These are phyloP conservation scores for Colletotrichum liaoningense DNA, from an alignment of 2,329 filamentous ascomycete genomes.

Conservation along the genomic window DNA sequence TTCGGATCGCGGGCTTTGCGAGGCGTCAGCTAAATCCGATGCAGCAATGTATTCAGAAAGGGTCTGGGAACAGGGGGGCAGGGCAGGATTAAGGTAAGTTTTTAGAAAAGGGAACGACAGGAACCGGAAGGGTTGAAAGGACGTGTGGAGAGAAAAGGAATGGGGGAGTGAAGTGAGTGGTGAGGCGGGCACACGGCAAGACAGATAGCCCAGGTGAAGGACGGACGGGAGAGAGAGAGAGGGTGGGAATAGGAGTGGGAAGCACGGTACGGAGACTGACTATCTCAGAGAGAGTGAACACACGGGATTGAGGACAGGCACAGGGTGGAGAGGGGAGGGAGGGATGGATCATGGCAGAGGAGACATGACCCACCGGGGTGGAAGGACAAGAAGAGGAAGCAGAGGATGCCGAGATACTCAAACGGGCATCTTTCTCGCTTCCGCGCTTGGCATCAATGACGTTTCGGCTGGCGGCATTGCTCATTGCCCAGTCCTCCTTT, in stretches of 20 bases:
- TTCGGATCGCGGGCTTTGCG: slow-evolving; percentile 24
- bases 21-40: slow-evolving; percentile 21
- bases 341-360: background rate
- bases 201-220: background rate
- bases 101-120: slow-evolving; percentile 12
- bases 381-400: slow-evolving; percentile 27
- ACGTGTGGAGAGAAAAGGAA: slow-evolving; percentile 18
- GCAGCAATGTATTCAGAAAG: slow-evolving; percentile 12
- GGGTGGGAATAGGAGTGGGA: slow-evolving; percentile 23
- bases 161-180: slow-evolving; percentile 6
- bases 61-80: slow-evolving; percentile 14
- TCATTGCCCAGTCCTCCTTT: background rate
- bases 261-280: slow-evolving; percentile 4
- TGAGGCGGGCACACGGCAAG: background rate
- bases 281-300: background rate
- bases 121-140: background rate
- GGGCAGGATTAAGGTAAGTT: slow-evolving; percentile 1
- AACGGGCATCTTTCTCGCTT: slow-evolving; percentile 36
- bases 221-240: background rate
- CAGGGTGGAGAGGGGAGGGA: background rate
- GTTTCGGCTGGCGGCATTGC: slow-evolving; percentile 34
- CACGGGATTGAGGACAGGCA: background rate
- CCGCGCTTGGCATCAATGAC: slow-evolving; percentile 35
- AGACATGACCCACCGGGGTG: background rate
- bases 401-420: slow-evolving; percentile 34